phyloP scores from a whole-genome alignment of 169 alveolate species.

The Cyclospora cayetanensis region DNA sequence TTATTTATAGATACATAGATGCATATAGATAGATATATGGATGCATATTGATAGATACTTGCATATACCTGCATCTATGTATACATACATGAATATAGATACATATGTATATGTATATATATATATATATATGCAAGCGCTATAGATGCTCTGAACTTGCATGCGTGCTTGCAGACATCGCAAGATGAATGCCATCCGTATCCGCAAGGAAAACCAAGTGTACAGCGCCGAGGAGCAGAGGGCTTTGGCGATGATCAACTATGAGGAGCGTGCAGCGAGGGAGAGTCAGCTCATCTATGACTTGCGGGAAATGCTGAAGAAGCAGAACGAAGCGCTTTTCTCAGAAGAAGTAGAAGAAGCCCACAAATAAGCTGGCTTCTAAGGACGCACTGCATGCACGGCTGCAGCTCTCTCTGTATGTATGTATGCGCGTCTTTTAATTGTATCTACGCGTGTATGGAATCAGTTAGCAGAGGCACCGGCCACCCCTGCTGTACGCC shows the following conservation, averaged over 20 bases:
- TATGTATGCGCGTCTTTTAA: too few species aligned
- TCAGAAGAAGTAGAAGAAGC: background rate
- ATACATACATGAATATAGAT: background rate
- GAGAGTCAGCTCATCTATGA: slow-evolving; percentile 65
- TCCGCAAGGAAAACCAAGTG: slow-evolving; percentile 87
- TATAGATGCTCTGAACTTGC: too few species aligned
- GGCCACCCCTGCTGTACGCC: too few species aligned
- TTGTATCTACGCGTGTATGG: too few species aligned
- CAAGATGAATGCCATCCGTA: slow-evolving; percentile 92
- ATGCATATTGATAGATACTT: background rate
- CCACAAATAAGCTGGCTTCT: background rate
- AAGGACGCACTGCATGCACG: too few species aligned
- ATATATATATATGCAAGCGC: background rate
- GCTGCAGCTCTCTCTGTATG: too few species aligned
- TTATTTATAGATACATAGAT: background rate
- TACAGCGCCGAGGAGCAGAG: slow-evolving; percentile 74
- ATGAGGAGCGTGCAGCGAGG: slow-evolving; percentile 69
- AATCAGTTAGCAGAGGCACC: too few species aligned
- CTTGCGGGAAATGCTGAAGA: slow-evolving; percentile 63
- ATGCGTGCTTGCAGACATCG: too few species aligned
- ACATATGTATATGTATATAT: background rate
- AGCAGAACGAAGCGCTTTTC: background rate
- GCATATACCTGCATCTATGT: background rate
- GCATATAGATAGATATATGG: background rate
- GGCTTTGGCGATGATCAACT: slow-evolving; percentile 73